Evolutionary conservation across 352 stramenopile species (phyloP), one percentile per base, ranked within the genome.

Genomic region (Phytopythium sindhum): DNA sequence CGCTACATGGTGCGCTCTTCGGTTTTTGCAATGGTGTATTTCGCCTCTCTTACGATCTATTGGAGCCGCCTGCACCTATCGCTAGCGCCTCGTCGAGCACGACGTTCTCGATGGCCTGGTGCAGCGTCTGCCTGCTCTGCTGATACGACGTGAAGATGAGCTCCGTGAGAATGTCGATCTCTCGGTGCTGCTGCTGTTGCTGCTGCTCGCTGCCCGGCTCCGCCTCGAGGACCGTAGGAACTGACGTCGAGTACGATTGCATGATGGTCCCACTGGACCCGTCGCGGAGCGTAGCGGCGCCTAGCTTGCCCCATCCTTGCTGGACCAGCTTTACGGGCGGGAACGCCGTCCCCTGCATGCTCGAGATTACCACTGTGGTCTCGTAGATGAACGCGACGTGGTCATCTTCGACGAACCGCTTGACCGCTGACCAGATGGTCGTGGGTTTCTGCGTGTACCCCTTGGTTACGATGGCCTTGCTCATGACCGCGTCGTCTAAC

Each of bases 31-130:
- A 14, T 39, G 33, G 3, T 39, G 33, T 39, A 39, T 39, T 39
- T 39, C 19, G 5, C 11, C 41, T 12, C 57, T 7, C 37, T 24
- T 10, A 31, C 24, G 5, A 24, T 37, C 48, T 42, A 44, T 29
- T 15, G 8, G n/a, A 37, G 29, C 44, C 21, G 29, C 29, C 50
- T 9, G 47, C 15, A 17, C 52, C 53, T 45, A 42, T 57, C 15
- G 63, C 61, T 54, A 79, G 65, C 54, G 72, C 67, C 65, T 76
- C 68, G 28, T 79, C 66, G 29, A 79, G 39, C 23, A 81, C 42
- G 8, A 74, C 33, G 44, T 74, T 81, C 60, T 81, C 73, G 12
- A 81, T 63, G 3, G 55, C 65, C 54, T 73, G 65, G 33, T 67
- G 74, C 15, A 78, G 70, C 52, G 63, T 69, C 51, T 69, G 69